Evolutionary conservation across 148 eudicot genomes (phyloP).

Genomic region (Fagopyrum homotropicum): DNA sequence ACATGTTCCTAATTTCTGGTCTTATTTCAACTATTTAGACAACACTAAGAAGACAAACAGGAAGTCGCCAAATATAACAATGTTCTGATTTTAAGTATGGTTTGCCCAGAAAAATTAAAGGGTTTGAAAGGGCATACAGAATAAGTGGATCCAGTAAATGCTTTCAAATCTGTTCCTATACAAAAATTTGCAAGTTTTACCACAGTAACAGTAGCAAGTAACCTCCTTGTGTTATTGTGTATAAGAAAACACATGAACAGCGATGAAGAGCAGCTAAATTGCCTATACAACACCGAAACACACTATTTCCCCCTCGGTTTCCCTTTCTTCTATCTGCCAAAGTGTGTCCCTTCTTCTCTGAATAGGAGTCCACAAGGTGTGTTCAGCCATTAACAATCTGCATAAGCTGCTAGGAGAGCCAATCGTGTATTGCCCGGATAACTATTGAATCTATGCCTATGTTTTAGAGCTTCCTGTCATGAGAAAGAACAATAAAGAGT

Average conservation of each 20-base stretch:
- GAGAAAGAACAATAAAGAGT: not conserved
- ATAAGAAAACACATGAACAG: not conserved
- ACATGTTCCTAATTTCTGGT: too few species aligned
- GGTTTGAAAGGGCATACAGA: not conserved
- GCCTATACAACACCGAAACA: conserved; percentile 6
- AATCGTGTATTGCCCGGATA: not conserved
- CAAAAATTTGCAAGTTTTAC: not conserved
- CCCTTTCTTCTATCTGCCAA: not conserved
- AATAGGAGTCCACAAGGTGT: not conserved
- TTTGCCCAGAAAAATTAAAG: not conserved
- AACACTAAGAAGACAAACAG: not conserved
- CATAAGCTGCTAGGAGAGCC: not conserved
- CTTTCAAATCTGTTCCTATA: conserved; percentile 5
- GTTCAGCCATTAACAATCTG: not conserved
- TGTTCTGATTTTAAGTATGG: not conserved
- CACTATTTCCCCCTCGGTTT: not conserved
- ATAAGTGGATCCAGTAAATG: conserved; percentile 9
- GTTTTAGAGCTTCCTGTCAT: conserved; percentile 3
- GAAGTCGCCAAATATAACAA: not conserved
- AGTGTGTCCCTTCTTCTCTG: not conserved
- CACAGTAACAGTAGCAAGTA: not conserved
- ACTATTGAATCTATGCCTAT: not conserved
- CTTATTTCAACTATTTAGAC: too few species aligned
- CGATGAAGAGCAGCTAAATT: conserved; percentile 1
- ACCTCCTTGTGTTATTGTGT: not conserved